phyloP scores from a whole-genome alignment of 768 basidiomycete genomes.

The Tricholoma flavovirens region DNA sequence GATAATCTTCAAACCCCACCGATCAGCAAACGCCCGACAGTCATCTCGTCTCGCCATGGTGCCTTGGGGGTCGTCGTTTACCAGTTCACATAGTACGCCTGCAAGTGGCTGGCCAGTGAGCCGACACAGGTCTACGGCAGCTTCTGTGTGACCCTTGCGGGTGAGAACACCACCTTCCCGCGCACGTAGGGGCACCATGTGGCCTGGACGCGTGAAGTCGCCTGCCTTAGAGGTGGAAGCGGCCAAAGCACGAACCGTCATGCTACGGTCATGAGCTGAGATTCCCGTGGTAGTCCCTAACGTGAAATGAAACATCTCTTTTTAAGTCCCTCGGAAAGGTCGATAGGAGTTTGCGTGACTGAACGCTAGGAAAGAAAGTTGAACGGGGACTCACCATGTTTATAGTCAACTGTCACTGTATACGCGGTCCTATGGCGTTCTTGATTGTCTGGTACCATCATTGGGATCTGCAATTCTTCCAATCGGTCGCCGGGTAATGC shows the following conservation, averaged over 20 bases:
- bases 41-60: slow-evolving; percentile 95
- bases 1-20: slow-evolving; percentile 90
- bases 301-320: background rate
- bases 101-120: slow-evolving; percentile 65
- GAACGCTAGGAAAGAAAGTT: slow-evolving; percentile 6
- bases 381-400: slow-evolving; percentile 52
- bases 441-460: slow-evolving; percentile 91
- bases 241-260: slow-evolving; percentile 82
- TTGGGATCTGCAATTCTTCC: slow-evolving; percentile 73
- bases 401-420: slow-evolving; percentile 93
- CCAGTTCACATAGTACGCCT: slow-evolving; percentile 90
- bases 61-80: slow-evolving; percentile 85
- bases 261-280: slow-evolving; percentile 89
- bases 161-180: slow-evolving; percentile 77
- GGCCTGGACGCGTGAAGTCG: slow-evolving; percentile 90
- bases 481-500: slow-evolving; percentile 75
- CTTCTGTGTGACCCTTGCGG: slow-evolving; percentile 94
- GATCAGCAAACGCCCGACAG: slow-evolving; percentile 84
- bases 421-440: slow-evolving; percentile 93
- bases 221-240: slow-evolving; percentile 44
- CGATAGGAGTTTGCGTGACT: background rate
- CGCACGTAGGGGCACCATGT: slow-evolving; percentile 90
- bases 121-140: slow-evolving; percentile 79
- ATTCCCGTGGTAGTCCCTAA: slow-evolving; percentile 92
- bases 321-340: background rate